These are phyloP conservation scores for Cymbopogon flexuosus DNA, from an alignment of 202 grass and related monocot species.

Conservation along the genomic window DNA sequence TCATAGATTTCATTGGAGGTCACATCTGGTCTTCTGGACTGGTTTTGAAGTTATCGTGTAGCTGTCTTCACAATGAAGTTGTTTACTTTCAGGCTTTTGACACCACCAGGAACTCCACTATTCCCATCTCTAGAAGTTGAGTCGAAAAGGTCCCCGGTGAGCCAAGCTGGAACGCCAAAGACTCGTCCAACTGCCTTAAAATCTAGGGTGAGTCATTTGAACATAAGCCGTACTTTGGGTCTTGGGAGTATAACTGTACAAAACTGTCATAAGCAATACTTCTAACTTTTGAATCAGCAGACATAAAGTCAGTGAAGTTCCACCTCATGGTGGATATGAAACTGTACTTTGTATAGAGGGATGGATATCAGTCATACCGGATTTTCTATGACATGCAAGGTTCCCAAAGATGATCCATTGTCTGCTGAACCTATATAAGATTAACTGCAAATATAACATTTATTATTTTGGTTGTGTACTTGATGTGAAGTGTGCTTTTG, in stretches of 20 bases:
- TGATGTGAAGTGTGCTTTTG: not conserved
- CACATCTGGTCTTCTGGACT: not conserved
- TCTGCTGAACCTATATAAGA: not conserved
- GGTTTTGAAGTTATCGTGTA: constrained; percentile 16
- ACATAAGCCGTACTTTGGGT: not conserved
- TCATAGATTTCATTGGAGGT: constrained; percentile 16
- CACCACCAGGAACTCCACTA: constrained; percentile 84
- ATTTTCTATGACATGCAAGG: constrained; percentile 8
- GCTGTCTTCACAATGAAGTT: constrained; percentile 25
- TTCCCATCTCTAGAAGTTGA: constrained; percentile 72
- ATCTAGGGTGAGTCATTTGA: constrained; percentile 68
- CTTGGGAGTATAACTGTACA: not conserved
- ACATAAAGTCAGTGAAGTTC: constrained; percentile 1
- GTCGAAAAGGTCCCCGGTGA: constrained; percentile 62
- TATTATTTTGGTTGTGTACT: not conserved
- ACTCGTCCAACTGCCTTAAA: constrained; percentile 62
- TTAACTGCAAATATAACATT: not conserved
- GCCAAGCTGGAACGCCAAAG: constrained; percentile 62
- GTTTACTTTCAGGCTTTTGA: constrained; percentile 74
- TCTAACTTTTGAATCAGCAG: constrained; percentile 1
- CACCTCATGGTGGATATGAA: constrained; percentile 5
- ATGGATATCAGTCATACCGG: not conserved
- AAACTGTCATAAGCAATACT: not conserved
- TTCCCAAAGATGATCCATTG: not conserved
- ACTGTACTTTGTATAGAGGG: not conserved